A percentile compares a stretch with the other conserved stretches of the same genome.
These are phyloP conservation scores for Striga hermonthica DNA, from an alignment of 305 asterid species.

Conservation along the genomic window DNA sequence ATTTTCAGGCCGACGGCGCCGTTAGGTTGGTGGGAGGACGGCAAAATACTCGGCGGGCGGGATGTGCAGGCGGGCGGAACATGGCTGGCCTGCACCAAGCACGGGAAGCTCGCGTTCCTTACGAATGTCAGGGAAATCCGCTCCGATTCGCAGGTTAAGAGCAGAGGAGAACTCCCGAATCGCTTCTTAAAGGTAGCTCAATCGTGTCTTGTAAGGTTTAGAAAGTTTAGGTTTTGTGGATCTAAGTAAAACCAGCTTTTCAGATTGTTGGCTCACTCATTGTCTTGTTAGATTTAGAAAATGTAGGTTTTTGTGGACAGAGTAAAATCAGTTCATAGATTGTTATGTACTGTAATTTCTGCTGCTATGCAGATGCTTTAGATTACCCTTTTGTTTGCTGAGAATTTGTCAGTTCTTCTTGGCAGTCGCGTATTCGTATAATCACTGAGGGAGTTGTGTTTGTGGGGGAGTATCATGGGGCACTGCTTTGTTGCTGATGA, in stretches of 20 bases:
- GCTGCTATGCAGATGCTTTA: too few relatives aligned
- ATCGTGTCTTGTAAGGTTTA: not conserved
- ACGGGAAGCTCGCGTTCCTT: constrained; percentile 69
- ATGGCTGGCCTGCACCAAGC: constrained; percentile 56
- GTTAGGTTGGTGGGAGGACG: constrained; percentile 73
- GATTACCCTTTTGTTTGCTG: not conserved
- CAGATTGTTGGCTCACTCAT: too few relatives aligned
- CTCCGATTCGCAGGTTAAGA: constrained; percentile 30
- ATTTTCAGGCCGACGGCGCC: constrained; percentile 53
- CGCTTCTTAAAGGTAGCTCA: constrained; percentile 51
- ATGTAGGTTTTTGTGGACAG: not conserved
- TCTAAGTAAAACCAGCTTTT: not conserved
- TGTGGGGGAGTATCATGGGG: too few relatives aligned
- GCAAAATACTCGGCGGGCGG: constrained; percentile 67
- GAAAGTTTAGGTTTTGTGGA: not conserved
- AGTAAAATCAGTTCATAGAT: not conserved
- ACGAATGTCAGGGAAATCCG: constrained; percentile 69
- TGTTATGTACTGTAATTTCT: too few relatives aligned
- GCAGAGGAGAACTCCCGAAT: constrained; percentile 65
- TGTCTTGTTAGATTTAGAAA: not conserved
- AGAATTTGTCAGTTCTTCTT: not conserved
- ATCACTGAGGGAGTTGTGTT: too few relatives aligned
- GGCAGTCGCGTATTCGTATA: too few relatives aligned
- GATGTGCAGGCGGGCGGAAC: constrained; percentile 76
- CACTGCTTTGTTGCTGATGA: not conserved